Evolutionary conservation across 805 yeast genomes (phyloP).

Genomic region (Debaryomyces maramus): DNA sequence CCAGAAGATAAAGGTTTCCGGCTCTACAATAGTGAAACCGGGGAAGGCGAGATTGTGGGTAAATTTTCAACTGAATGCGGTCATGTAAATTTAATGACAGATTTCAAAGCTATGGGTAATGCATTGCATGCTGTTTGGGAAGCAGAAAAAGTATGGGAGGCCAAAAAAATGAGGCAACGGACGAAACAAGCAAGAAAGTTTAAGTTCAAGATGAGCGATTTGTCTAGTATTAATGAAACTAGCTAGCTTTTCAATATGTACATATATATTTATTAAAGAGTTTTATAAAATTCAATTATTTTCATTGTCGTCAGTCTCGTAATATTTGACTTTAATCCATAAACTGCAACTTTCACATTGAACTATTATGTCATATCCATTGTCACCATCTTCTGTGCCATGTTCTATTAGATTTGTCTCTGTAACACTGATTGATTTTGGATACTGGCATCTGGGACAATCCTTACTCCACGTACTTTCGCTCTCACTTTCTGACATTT

Average conservation of each 20-base stretch:
- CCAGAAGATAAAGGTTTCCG: constrained; percentile 71
- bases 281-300: background rate
- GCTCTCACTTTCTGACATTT: constrained; percentile 30
- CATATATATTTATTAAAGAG: too few relatives aligned
- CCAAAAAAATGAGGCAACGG: constrained; percentile 4
- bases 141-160: constrained; percentile 51
- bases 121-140: constrained; percentile 65
- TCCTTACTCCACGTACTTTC: constrained; percentile 44
- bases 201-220: background rate
- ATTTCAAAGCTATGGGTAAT: constrained; percentile 65
- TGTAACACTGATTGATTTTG: constrained; percentile 53
- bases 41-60: constrained; percentile 58
- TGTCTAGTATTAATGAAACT: background rate
- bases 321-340: constrained; percentile 77
- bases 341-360: constrained; percentile 84
- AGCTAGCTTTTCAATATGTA: background rate
- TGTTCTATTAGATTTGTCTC: constrained; percentile 61
- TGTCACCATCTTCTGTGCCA: constrained; percentile 52
- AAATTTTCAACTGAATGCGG: constrained; percentile 65
- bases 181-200: background rate
- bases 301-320: constrained; percentile 38
- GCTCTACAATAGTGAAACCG: constrained; percentile 26
- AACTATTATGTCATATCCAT: constrained; percentile 62
- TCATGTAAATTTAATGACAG: constrained; percentile 79
- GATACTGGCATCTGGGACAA: constrained; percentile 67